phyloP scores from a whole-genome alignment of 1,139 yeast species.

The Saccharomycopsis crataegensis region DNA sequence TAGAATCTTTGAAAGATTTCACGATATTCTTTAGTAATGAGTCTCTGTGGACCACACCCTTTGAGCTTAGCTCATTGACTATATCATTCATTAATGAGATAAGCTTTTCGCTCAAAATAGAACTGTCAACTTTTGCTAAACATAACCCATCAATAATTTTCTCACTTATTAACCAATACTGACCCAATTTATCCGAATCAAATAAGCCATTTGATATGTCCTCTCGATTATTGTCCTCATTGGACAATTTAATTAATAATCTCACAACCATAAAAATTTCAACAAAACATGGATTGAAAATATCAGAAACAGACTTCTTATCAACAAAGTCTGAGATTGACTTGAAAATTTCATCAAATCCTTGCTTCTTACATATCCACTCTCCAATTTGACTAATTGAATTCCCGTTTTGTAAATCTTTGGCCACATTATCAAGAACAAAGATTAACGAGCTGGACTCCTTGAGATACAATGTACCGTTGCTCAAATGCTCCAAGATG shows the following conservation, averaged over 20 bases:
- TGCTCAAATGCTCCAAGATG: slow-evolving; percentile 2
- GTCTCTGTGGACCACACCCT: background rate
- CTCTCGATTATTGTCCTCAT: background rate
- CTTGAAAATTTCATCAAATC: slow-evolving; percentile 14
- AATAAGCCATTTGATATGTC: background rate
- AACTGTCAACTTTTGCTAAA: background rate
- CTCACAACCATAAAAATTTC: slow-evolving; percentile 9
- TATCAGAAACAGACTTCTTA: background rate
- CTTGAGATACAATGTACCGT: slow-evolving; percentile 2
- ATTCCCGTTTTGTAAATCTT: background rate
- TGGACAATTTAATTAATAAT: slow-evolving; percentile 8
- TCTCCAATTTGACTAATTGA: background rate
- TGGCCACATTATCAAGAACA: background rate
- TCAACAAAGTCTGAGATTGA: slow-evolving; percentile 7
- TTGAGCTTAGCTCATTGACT: background rate
- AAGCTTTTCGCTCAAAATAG: background rate
- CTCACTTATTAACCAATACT: slow-evolving; percentile 7
- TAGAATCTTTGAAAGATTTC: background rate
- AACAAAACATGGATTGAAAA: slow-evolving; percentile 3
- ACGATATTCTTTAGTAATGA: background rate
- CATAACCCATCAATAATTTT: slow-evolving; percentile 2
- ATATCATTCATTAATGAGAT: slow-evolving; percentile 7
- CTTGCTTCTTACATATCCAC: slow-evolving; percentile 5
- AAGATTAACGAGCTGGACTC: slow-evolving; percentile 10
- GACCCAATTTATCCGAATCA: background rate